Base-by-base conservation (phyloP, 345 rosid genomes). In the Gossypium ekmanianum region DNA sequence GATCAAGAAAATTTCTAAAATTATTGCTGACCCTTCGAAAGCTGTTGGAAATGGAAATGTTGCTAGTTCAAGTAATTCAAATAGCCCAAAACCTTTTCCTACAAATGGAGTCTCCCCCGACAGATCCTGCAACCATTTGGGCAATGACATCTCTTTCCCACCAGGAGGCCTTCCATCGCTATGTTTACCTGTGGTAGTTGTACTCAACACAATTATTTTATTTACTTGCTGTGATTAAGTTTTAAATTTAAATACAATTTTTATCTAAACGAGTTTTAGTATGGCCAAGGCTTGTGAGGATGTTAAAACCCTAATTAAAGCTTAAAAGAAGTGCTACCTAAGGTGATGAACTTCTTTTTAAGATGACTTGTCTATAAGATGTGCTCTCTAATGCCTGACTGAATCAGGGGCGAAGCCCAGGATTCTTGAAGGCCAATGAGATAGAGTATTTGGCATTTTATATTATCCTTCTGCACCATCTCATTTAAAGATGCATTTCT, bases 161-260 rank as follows among this genome's bases (percentile, higher is more conserved):
- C 72, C 87, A 18, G 94, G 85, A 77, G 94, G 94, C 54, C 64
- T 87, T 76, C 79, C 95, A 41, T 87, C 89, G 54, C 86, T 94
- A 41, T 92, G 67, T 81, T 85, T 94, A 77, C 98, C 98, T 51
- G 84, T 88, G 98, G 98, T 94, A 91, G 87, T 91, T 88, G 86
- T 89, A 81, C 84, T 86, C 45, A 63, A 73, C 41, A 76, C 75
- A 47, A 52, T 76, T 13, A 59, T 8, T 66, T 66, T 76, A 41
- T 74, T n/a, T 73, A 9, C 47, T 61, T 63, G 27, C 59, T n/a
- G 2, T 66, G 75, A 22, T 57, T 8, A 67, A 43, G 12, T 65
- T 64, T 59, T 11, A 75, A 68, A 73, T 62, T 44, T 17, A 29
- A 50, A 57, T 10, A 29, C 39, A 10, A 34, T 11, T 62, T 48